These are phyloP conservation scores for Naganishia sp. DNA, from an alignment of 1,284 basidiomycete species.

Conservation along the genomic window DNA sequence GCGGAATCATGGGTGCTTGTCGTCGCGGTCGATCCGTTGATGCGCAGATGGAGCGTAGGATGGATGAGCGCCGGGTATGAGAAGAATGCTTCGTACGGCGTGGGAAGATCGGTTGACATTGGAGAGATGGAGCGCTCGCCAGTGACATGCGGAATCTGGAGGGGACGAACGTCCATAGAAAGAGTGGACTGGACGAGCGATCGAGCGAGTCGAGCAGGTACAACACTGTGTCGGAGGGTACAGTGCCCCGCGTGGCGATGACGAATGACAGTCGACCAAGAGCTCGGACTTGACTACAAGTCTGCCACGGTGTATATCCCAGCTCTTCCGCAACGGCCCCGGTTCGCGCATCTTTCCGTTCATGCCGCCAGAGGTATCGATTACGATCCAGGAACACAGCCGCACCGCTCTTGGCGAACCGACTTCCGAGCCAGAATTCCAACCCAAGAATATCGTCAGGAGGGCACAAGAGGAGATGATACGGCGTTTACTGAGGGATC, in stretches of 20 bases:
- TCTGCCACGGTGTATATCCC: neutral
- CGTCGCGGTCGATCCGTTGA: neutral
- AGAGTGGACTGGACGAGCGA: neutral
- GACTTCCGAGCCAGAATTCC: neutral
- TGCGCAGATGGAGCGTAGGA: constrained; percentile 10
- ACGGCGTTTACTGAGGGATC: constrained; percentile 15
- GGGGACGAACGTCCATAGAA: too few relatives aligned
- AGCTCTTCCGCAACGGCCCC: neutral
- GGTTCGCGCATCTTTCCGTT: neutral
- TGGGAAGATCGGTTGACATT: neutral
- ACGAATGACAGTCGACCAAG: constrained; percentile 1
- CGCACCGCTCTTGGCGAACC: neutral
- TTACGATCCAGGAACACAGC: neutral
- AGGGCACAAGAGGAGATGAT: constrained; percentile 10
- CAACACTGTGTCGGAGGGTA: too few relatives aligned
- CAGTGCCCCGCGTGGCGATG: constrained; percentile 10
- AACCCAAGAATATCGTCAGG: neutral
- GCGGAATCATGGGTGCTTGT: neutral
- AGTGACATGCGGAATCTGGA: neutral
- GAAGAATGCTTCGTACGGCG: constrained; percentile 6
- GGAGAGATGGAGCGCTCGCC: neutral
- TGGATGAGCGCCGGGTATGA: constrained; percentile 17
- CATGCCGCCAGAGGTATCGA: constrained; percentile 17
- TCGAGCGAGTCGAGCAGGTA: neutral
- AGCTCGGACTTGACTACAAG: neutral